Conservation (phyloP, 2,329 filamentous ascomycete species). For the Oidium heveae region DNA sequence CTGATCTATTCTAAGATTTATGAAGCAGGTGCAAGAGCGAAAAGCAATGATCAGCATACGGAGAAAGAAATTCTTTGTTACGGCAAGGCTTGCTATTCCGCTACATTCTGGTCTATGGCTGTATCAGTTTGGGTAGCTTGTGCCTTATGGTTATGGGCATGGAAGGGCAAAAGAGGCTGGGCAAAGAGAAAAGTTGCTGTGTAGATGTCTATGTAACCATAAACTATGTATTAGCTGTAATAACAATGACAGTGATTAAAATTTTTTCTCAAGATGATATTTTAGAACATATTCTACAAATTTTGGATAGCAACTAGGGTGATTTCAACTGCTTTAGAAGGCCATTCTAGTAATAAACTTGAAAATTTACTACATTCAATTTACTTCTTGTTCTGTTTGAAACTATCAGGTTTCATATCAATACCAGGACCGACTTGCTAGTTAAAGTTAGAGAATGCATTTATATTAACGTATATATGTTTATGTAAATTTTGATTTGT, state of each 20-base stretch:
- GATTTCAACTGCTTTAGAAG: too few species aligned
- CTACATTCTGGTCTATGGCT: slow-evolving; percentile 70
- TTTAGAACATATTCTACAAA: too few species aligned
- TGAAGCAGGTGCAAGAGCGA: slow-evolving; percentile 32
- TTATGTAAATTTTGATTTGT: background rate
- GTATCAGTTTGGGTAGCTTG: slow-evolving; percentile 57
- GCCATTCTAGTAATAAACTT: too few species aligned
- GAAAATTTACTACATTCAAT: too few species aligned
- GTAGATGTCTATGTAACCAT: too few species aligned
- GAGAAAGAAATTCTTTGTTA: slow-evolving; percentile 42
- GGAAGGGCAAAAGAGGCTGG: slow-evolving; percentile 55
- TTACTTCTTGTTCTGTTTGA: too few species aligned
- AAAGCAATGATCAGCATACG: slow-evolving; percentile 13
- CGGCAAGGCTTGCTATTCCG: slow-evolving; percentile 55
- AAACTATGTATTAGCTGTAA: too few species aligned
- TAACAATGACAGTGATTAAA: too few species aligned
- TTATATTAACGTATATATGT: background rate
- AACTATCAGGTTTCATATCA: slow-evolving; percentile 51
- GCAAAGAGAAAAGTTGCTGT: slow-evolving; percentile 36
- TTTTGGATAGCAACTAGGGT: too few species aligned
- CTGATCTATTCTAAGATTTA: slow-evolving; percentile 68
- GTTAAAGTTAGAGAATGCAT: slow-evolving; percentile 14
- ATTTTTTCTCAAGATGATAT: too few species aligned
- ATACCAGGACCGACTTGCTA: slow-evolving; percentile 46
- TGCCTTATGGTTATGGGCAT: slow-evolving; percentile 48